A percentile compares a stretch with the other conserved stretches of the same genome.
These are phyloP conservation scores for Glebionis coronaria DNA, from an alignment of 129 eudicot species.

Conservation along the genomic window DNA sequence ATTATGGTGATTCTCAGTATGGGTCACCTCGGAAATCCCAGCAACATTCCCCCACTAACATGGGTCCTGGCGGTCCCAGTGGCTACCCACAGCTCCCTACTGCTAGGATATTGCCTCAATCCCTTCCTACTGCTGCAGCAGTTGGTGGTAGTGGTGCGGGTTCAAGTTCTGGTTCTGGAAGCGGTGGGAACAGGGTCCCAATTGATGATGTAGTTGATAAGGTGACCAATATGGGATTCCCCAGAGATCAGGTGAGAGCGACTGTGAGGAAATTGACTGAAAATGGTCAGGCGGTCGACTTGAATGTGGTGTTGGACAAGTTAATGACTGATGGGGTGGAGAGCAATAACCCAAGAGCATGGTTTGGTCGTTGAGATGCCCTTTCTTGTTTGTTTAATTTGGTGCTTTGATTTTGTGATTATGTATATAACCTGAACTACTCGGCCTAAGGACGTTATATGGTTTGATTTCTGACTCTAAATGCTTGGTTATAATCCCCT, in stretches of 20 bases:
- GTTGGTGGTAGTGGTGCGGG: constrained; percentile 47
- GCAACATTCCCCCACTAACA: constrained; percentile 36
- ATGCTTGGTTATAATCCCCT: not conserved
- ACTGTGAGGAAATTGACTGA: constrained; percentile 83
- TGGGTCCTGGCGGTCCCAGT: constrained; percentile 50
- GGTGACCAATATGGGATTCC: constrained; percentile 89
- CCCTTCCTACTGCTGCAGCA: constrained; percentile 72
- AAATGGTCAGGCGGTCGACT: constrained; percentile 86
- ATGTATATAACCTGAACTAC: constrained; percentile 28
- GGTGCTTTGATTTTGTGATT: constrained; percentile 22
- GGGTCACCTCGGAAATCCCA: constrained; percentile 63
- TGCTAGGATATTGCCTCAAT: constrained; percentile 75
- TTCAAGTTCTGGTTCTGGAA: constrained; percentile 49
- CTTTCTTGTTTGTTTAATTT: not conserved
- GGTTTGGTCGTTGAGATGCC: constrained; percentile 58
- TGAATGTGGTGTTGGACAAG: constrained; percentile 86
- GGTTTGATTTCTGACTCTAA: constrained; percentile 21
- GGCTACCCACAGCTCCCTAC: constrained; percentile 83
- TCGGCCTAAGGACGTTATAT: constrained; percentile 6
- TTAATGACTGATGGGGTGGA: constrained; percentile 81
- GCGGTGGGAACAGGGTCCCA: constrained; percentile 82
- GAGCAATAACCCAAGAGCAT: constrained; percentile 49
- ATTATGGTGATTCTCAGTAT: constrained; percentile 62
- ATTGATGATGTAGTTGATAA: constrained; percentile 93
- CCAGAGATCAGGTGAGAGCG: constrained; percentile 87